Evolutionary conservation across 2,329 filamentous ascomycete species (phyloP).

Genomic region (Nigrospora oryzae): DNA sequence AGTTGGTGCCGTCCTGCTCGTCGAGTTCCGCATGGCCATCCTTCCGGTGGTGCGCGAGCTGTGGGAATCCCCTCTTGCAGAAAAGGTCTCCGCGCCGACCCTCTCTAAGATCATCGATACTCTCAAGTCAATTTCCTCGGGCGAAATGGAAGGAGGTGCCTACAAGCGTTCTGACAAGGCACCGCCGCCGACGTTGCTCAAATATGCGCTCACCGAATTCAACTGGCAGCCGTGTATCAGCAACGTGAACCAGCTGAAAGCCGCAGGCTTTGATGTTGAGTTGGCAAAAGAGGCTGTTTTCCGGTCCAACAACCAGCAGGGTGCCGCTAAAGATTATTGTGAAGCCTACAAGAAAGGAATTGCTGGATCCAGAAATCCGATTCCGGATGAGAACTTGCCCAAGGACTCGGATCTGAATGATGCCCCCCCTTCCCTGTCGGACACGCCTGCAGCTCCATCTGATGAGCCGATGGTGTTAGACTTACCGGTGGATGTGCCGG

Average conservation of each 20-base stretch:
- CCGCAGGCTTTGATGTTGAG: constrained; percentile 30
- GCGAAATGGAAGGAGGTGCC: constrained; percentile 65
- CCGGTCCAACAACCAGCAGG: constrained; percentile 61
- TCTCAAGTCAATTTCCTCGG: constrained; percentile 66
- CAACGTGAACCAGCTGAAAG: constrained; percentile 23
- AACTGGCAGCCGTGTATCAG: constrained; percentile 29
- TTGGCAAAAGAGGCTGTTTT: constrained; percentile 75
- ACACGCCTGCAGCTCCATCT: constrained; percentile 10
- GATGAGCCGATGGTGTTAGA: constrained; percentile 18
- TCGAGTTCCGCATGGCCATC: constrained; percentile 76
- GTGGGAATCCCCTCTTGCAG: constrained; percentile 79
- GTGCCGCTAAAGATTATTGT: constrained; percentile 66
- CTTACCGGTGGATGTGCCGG: constrained; percentile 11
- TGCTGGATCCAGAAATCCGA: constrained; percentile 55
- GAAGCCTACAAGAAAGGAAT: constrained; percentile 48
- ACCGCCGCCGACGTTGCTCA: constrained; percentile 28
- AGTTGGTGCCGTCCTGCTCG: constrained; percentile 64
- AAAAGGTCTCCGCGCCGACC: constrained; percentile 69
- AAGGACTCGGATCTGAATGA: constrained; percentile 7
- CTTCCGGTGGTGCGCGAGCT: constrained; percentile 68
- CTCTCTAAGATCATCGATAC: constrained; percentile 78
- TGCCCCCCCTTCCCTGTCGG: constrained; percentile 19
- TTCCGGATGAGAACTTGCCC: constrained; percentile 37
- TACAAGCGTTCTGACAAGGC: constrained; percentile 52
- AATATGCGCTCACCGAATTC: constrained; percentile 33